phyloP scores from a whole-genome alignment of 345 rosid species.

The Ceriops decandra region DNA sequence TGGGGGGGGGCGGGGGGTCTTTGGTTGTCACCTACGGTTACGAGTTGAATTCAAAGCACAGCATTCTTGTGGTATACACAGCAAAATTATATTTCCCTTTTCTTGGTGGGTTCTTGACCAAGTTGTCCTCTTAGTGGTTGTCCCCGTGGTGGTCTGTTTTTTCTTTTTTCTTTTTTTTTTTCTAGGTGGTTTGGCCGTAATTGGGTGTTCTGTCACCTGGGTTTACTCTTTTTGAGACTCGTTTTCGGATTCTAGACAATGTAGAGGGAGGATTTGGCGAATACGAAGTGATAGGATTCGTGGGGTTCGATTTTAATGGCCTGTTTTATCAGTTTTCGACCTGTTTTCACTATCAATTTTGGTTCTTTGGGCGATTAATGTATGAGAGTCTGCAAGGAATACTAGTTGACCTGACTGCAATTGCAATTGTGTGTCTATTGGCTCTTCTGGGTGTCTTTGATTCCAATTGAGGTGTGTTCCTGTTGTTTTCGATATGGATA shows the following conservation, averaged over 20 bases:
- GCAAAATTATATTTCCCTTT: too few species aligned
- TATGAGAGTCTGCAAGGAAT: neutral
- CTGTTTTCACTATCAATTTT: neutral
- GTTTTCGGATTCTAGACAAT: constrained; percentile 2
- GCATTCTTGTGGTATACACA: too few species aligned
- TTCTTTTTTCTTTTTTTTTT: neutral
- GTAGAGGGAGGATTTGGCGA: neutral
- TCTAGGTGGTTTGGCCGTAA: neutral
- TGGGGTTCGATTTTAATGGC: neutral
- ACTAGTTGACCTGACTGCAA: neutral
- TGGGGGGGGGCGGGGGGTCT: too few species aligned
- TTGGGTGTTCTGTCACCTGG: neutral
- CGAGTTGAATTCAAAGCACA: too few species aligned
- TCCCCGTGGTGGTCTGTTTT: neutral
- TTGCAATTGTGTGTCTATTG: neutral
- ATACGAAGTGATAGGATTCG: neutral
- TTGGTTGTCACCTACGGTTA: too few species aligned
- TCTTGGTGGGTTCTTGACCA: neutral
- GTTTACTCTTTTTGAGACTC: neutral
- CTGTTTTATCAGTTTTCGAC: neutral
- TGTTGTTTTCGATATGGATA: neutral
- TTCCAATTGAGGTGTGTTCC: too few species aligned
- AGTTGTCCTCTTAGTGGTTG: neutral
- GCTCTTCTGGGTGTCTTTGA: neutral
- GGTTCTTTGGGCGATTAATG: neutral